Base-by-base conservation (phyloP, 768 basidiomycete species). In the Termitomyces sp. region DNA sequence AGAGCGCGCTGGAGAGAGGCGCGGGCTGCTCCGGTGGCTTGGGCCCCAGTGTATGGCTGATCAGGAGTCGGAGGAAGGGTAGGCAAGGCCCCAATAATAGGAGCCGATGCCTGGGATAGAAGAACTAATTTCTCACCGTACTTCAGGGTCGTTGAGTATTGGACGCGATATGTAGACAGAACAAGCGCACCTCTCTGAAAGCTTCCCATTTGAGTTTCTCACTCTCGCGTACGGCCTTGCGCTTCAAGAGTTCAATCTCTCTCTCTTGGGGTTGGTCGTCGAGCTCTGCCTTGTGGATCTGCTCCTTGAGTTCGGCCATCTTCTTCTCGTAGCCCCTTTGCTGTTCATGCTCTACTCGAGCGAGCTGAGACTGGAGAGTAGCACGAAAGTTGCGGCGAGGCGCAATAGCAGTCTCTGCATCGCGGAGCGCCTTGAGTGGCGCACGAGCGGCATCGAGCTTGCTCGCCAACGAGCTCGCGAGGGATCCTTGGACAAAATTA, bases 141-240 rank as follows among this genome's bases (percentile, higher is more conserved):
- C 91, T 93, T 47, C 31, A n/a, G 41, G 1, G 20, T 42, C 53
- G 7, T 20, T 54, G 0, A 30, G 34, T 46, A 54, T 47, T 33
- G 55, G 41, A 53, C 51, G 42, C 49, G 12, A 46, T 39, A 24
- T 36, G 20, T n/a, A 20, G 34, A 46, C 33, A 34, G 12, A 33
- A 54, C 8, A 20, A 13, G 27, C 22, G 56, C 65, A 90, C 91
- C 83, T 94, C 92, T 67, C 84, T 80, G 53, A 93, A 72, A 12
- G 92, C 92, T 45, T 87, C 83, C 91, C 93, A 94, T 64, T 91
- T 93, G 44, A 77, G 68, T 48, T 77, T 75, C 67, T 93, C 92
- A 69, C 88, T 90, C 65, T 93, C 90, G 53, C 79, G 76, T 54
- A 92, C 65, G 0, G 84, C 89, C 69, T 89, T 91, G 47, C 92